Evolutionary conservation across 768 basidiomycete species (phyloP), one percentile per base, ranked within the genome.

Genomic region (Macrolepiota albuminosa): DNA sequence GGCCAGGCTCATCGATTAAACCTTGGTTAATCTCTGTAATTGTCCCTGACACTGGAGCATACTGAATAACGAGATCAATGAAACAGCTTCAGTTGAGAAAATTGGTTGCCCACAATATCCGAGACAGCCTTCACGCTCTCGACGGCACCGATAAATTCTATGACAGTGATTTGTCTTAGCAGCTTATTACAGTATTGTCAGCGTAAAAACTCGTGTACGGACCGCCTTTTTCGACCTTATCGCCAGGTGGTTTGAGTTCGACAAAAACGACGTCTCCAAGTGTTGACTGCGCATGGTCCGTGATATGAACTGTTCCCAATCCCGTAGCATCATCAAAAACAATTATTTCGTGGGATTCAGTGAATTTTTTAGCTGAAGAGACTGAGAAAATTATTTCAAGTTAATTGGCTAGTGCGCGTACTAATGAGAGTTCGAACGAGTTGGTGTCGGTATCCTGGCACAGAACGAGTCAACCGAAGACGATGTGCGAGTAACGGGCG

Each of bases 241-340:
- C 77, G 5, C 89, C 94, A 9, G 81, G 69, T 10, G 70, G 66
- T 1, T 93, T 91, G 51, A 99, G 81, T 72, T 98, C 97, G 51
- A 98, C 95, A 75, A 92, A 99, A 50, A 98, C 97, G 54, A 98
- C 93, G 71, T 99, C 97, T 36, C 97, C 97, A 3, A 99, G 82
- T 37, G 87, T 86, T 52, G 86, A 81, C 72, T 98, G 94, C 2
- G 97, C 97, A 69, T 97, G 90, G 69, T 96, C 78, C 16, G 97
- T 98, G 69, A 99, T 91, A 46, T 85, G 84, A 47, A 98, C 80
- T 8, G 83, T 88, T 40, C 93, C 96, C 33, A 94, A 65, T 40
- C 86, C 85, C 21, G 89, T 89, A 43, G 75, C 70, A 59, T 89
- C 83, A 71, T 99, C 95, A 70, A 85, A 92, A 37, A 78, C 73